A percentile compares a stretch with the other conserved stretches of the same genome.
phyloP scores from a whole-genome alignment of 148 eudicot genomes.

The Limonium bicolor region DNA sequence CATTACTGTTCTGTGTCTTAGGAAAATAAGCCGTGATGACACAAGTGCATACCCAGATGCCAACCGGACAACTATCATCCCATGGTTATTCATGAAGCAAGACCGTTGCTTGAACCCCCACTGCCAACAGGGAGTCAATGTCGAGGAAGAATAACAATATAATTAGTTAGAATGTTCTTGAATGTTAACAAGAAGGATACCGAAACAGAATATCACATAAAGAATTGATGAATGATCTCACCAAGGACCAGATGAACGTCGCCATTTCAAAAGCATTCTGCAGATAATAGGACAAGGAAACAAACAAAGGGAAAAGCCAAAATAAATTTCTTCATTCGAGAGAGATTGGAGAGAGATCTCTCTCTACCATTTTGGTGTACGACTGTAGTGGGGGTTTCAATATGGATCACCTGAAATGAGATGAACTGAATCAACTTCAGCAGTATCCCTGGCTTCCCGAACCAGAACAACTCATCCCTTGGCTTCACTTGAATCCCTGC shows the following conservation, averaged over 20 bases:
- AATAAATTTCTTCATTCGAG: too few relatives aligned
- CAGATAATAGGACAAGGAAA: slow-evolving; percentile 17
- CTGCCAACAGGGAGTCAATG: slow-evolving; percentile 19
- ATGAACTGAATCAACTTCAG: slow-evolving; percentile 68
- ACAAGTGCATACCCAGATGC: slow-evolving; percentile 42
- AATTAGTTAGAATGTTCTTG: too few relatives aligned
- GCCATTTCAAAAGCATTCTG: slow-evolving; percentile 99
- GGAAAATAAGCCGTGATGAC: slow-evolving; percentile 7
- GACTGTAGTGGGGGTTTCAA: too few relatives aligned
- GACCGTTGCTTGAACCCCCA: slow-evolving; percentile 88
- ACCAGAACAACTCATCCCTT: slow-evolving; percentile 92
- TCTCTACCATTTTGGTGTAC: too few relatives aligned
- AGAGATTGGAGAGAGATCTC: too few relatives aligned
- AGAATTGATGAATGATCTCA: slow-evolving; percentile 17
- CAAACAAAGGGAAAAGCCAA: slow-evolving; percentile 2
- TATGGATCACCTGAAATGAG: slow-evolving; percentile 99
- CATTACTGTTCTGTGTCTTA: too few relatives aligned
- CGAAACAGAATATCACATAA: too few relatives aligned
- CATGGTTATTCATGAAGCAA: slow-evolving; percentile 87
- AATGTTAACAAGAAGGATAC: too few relatives aligned
- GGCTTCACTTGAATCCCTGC: slow-evolving; percentile 76
- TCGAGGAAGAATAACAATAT: too few relatives aligned
- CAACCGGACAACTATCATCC: slow-evolving; percentile 62
- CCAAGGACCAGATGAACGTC: slow-evolving; percentile 90
- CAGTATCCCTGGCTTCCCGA: slow-evolving; percentile 83